A percentile compares a stretch with the other conserved stretches of the same genome.
These are phyloP conservation scores for Apiospora hydei DNA, from an alignment of 2,329 filamentous ascomycete species.

Conservation along the genomic window DNA sequence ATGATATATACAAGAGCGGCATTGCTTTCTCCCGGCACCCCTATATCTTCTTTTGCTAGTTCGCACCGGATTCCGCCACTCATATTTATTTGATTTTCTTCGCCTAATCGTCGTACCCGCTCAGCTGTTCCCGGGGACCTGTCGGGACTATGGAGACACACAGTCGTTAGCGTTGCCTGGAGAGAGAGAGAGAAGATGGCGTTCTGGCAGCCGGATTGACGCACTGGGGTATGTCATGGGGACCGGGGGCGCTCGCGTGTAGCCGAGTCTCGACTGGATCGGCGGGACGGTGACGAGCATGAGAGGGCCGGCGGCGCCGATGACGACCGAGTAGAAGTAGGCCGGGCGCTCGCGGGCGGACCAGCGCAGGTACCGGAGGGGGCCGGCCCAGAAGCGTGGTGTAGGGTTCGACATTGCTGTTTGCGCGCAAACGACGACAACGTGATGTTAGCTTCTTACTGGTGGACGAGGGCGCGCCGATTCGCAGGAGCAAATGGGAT, in stretches of 20 bases:
- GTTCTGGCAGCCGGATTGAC: constrained; percentile 45
- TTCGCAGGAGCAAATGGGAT: constrained; percentile 7
- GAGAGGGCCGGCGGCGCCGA: constrained; percentile 77
- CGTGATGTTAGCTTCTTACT: constrained; percentile 26
- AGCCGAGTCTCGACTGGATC: constrained; percentile 75
- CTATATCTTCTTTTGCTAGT: not conserved
- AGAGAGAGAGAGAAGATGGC: not conserved
- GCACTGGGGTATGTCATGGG: constrained; percentile 93
- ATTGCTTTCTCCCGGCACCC: not conserved
- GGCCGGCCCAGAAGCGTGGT: constrained; percentile 84
- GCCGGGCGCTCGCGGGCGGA: constrained; percentile 86
- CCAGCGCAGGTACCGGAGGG: constrained; percentile 88
- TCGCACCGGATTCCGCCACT: not conserved
- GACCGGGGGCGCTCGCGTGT: constrained; percentile 73
- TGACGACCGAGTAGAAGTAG: constrained; percentile 84
- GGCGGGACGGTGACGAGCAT: constrained; percentile 76
- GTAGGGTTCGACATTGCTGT: constrained; percentile 65
- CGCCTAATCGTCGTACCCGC: constrained; percentile 65
- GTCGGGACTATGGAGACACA: constrained; percentile 56
- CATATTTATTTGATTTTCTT: not conserved
- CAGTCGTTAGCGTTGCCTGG: constrained; percentile 28
- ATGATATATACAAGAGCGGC: not conserved
- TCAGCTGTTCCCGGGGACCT: constrained; percentile 65
- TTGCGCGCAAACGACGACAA: constrained; percentile 16
- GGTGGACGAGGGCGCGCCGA: not conserved